These are phyloP conservation scores for Erigeron philadelphicus DNA, from an alignment of 140 eudicot species.

Conservation along the genomic window DNA sequence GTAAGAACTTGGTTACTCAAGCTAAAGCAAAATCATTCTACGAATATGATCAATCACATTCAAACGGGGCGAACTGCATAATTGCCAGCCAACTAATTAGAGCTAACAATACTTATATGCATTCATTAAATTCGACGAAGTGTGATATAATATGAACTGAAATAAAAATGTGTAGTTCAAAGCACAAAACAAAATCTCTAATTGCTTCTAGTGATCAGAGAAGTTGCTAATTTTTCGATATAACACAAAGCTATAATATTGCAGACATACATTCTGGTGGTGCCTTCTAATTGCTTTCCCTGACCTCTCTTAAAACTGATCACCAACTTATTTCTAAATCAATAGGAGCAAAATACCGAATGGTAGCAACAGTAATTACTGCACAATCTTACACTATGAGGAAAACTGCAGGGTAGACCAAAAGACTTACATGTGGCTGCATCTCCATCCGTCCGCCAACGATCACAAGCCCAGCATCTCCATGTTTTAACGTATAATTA, in stretches of 20 bases:
- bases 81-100: not conserved
- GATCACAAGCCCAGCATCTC: constrained; percentile 85
- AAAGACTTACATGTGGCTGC: constrained; percentile 82
- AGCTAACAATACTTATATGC: not conserved
- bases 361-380: not conserved
- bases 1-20: not conserved
- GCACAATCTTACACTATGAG: not conserved
- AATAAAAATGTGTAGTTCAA: not conserved
- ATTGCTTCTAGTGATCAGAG: not conserved
- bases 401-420: not conserved
- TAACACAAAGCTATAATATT: not conserved
- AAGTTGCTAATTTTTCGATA: not conserved
- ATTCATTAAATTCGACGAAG: not conserved
- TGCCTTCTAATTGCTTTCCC: not conserved
- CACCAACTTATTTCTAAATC: not conserved
- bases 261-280: not conserved
- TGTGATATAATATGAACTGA: not conserved
- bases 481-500: constrained; percentile 86
- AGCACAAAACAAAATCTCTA: not conserved
- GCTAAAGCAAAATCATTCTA: not conserved
- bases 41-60: not conserved
- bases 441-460: constrained; percentile 96
- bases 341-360: not conserved
- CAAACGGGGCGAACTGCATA: not conserved
- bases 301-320: not conserved